These are phyloP conservation scores for Plasmodium gaboni DNA, from an alignment of 169 alveolate species.

Conservation along the genomic window DNA sequence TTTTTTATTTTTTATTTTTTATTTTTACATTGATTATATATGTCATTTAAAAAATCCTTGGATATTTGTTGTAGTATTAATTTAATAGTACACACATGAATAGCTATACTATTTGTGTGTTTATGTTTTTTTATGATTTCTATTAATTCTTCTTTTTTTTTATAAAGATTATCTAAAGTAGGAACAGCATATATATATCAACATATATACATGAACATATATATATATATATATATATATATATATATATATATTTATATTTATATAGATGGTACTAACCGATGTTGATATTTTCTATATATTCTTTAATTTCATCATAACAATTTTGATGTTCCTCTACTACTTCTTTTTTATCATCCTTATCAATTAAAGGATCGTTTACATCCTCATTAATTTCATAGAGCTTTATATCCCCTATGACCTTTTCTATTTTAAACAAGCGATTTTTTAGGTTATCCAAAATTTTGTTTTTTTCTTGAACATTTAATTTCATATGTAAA, in stretches of 20 bases:
- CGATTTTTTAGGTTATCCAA: conserved; percentile 40
- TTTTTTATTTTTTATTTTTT: not conserved
- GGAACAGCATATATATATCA: not conserved
- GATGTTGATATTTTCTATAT: conserved; percentile 22
- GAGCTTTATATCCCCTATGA: conserved; percentile 52
- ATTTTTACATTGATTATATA: conserved; percentile 34
- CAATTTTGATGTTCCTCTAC: conserved; percentile 14
- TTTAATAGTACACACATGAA: conserved; percentile 58
- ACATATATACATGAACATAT: not conserved
- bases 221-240: not conserved
- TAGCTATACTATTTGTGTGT: conserved; percentile 53
- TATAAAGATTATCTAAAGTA: conserved; percentile 1
- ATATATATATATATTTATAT: not conserved
- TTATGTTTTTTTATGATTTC: conserved; percentile 54
- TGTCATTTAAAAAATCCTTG: conserved; percentile 40
- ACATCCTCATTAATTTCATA: conserved; percentile 8
- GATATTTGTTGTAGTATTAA: conserved; percentile 54
- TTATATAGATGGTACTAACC: conserved; percentile 13
- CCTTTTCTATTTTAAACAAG: conserved; percentile 48
- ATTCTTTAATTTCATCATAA: conserved; percentile 26
- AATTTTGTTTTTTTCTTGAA: conserved; percentile 26
- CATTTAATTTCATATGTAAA: conserved; percentile 13
- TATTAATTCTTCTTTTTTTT: conserved; percentile 31
- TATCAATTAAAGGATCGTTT: conserved; percentile 1
- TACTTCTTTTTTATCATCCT: conserved; percentile 1